These are phyloP conservation scores for Lipomyces yarrowii DNA, from an alignment of 1,139 yeast genomes.

Conservation along the genomic window DNA sequence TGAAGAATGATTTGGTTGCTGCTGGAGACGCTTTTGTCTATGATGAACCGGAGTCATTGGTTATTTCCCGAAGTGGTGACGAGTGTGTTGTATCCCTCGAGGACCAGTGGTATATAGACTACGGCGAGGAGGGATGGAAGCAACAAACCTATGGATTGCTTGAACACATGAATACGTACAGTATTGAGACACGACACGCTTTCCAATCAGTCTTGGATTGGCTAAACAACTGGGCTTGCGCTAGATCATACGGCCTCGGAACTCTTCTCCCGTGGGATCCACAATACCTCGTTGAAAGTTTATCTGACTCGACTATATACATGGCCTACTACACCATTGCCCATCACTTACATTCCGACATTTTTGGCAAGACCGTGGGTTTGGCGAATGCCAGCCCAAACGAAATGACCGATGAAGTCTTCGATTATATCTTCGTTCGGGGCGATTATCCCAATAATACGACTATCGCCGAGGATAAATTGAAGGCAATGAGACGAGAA, in stretches of 20 bases:
- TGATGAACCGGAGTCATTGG: conserved; percentile 90
- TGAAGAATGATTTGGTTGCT: conserved; percentile 76
- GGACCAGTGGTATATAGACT: conserved; percentile 98
- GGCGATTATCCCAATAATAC: conserved; percentile 57
- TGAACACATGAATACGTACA: conserved; percentile 72
- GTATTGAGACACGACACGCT: conserved; percentile 85
- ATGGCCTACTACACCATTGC: conserved; percentile 94
- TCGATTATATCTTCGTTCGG: conserved; percentile 85
- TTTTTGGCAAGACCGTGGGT: conserved; percentile 78
- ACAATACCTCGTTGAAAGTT: conserved; percentile 87
- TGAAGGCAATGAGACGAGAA: conserved; percentile 81
- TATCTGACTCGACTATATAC: conserved; percentile 94
- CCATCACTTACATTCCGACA: conserved; percentile 83
- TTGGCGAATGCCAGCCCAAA: conserved; percentile 74
- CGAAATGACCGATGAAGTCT: conserved; percentile 90
- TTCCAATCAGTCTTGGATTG: conserved; percentile 94
- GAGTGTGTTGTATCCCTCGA: conserved; percentile 95
- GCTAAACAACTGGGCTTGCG: conserved; percentile 98
- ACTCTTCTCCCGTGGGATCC: conserved; percentile 97
- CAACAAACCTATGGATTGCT: conserved; percentile 82
- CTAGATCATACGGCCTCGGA: conserved; percentile 96
- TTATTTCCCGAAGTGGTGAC: conserved; percentile 94
- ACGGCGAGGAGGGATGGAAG: conserved; percentile 95
- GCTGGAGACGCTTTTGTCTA: conserved; percentile 83
- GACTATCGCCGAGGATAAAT: conserved; percentile 62